Evolutionary conservation across 176 grass and related monocot species (phyloP), one percentile per base, ranked within the genome.

Genomic region (Bothriochloa decipiens): DNA sequence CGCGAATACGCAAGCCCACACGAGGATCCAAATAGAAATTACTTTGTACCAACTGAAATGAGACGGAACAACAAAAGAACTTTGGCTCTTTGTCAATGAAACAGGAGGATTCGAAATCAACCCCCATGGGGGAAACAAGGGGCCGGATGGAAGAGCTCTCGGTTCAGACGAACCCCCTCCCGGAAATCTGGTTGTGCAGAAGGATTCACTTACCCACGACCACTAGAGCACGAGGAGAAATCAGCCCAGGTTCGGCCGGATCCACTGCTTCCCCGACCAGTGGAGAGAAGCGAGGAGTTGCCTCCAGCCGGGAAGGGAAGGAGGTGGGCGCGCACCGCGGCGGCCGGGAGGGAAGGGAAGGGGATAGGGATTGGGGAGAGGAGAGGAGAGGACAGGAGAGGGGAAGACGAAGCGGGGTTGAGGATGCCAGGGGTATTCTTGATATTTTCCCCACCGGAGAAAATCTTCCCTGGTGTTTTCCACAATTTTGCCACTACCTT

Each of bases 401-500:
- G 10, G 5, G 39, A 47, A 18, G 62, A 67, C 26, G 62, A 67
- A 67, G 62, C 41, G 26, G 77, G 63, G 12, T 22, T 7, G 77
- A 67, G 46, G 66, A 70, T 4, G 12, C 20, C 12, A 70, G 63
- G 79, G 79, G 46, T 69, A 68, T 53, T 81, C 50, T 25, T 70
- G 62, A 80, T 49, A 80, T 67, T 80, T 80, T 67, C 11, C 6
- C 8, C 5, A 14, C 40, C 15, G 17, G 16, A 8, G 3, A 1
- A 8, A 46, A 80, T n/a, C 42, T 81, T 69, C 32, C 50, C 33
- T 70, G 46, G 65, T 52, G 52, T 29, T 70, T 81, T 81, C 39
- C 16, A 81, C 65, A 81, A 70, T 81, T 81, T 81, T 81, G 65
- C 65, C 65, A 81, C 36, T 25, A 46, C 29, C 29, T 47, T 64